A percentile compares a stretch with the other conserved stretches of the same genome.
phyloP scores from a whole-genome alignment of 768 basidiomycete genomes.

The Tubosaeta sp. region DNA sequence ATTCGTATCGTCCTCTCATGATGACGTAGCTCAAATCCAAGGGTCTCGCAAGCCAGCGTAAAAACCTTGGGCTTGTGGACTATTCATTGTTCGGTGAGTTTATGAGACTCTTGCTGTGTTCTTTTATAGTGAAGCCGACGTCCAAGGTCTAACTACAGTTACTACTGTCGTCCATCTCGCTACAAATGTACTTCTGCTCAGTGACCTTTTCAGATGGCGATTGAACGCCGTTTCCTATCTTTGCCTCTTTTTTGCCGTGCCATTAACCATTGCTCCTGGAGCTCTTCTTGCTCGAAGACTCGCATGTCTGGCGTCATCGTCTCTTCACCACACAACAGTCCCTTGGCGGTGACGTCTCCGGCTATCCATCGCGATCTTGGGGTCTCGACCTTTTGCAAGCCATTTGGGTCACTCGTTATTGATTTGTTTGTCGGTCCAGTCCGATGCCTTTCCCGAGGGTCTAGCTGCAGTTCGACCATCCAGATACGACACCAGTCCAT shows the following conservation, averaged over 20 bases:
- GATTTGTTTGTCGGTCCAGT: background rate
- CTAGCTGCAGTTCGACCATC: background rate
- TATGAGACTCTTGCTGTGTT: background rate
- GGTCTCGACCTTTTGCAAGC: background rate
- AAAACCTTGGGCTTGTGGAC: too few relatives aligned
- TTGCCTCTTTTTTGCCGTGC: slow-evolving; percentile 1
- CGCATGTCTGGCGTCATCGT: background rate
- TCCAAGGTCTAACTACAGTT: background rate
- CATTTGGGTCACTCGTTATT: background rate
- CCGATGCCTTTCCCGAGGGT: background rate
- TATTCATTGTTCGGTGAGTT: background rate
- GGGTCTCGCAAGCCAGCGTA: too few relatives aligned
- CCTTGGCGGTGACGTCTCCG: background rate
- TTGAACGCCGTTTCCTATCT: background rate
- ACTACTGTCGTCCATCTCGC: background rate
- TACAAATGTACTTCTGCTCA: background rate
- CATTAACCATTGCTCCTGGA: slow-evolving; percentile 5
- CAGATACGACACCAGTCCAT: slow-evolving; percentile 11
- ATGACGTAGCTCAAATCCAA: background rate
- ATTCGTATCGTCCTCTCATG: too few relatives aligned
- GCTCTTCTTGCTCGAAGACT: slow-evolving; percentile 7
- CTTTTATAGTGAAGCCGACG: background rate
- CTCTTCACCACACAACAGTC: background rate
- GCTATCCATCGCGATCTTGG: background rate
- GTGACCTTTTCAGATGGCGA: background rate